Base-by-base conservation (phyloP, 2,329 filamentous ascomycete genomes). In the Alternaria sp. region DNA sequence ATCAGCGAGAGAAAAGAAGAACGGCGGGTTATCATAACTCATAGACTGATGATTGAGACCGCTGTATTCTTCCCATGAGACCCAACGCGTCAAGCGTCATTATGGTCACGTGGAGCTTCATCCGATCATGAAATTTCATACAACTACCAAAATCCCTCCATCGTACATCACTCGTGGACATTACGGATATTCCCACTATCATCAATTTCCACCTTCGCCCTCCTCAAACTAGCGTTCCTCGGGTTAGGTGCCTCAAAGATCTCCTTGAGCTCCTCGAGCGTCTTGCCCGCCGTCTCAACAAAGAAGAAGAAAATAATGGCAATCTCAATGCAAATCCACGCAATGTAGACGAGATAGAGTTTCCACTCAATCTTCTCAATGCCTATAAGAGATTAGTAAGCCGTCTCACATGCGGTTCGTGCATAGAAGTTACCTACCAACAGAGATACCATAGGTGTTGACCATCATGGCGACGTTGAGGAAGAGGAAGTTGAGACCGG, bases 391-490 rank as follows among this genome's bases (percentile, higher is more conserved):
- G 17, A 17, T 17, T 17, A 17, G 17, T 17, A 17, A 17, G 17
- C 17, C 17, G 17, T 17, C 17, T 17, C 17, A 17, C 17, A 17
- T 17, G 17, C 17, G 17, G 17, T 17, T 17, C 17, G 17, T 17
- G 17, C 17, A 17, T 17, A 17, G 17, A 17, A 17, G 17, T 17
- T 17, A 17, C 17, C 17, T 17, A 17, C 17, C 17, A 17, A 74
- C 65, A 1, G 68, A 68, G 26, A 74, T 74, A 13, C 72, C 73
- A 37, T 71, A 75, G 7, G 72, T 74, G 50, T 74, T 75, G 40
- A 74, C 71, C 7, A 74, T 62, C 68, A 74, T 72, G 45, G 72
- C 71, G 14, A 75, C 61, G 58, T 74, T 75, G 39, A 74, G 59
- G 63, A 74, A 74, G 11, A 75, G 56, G 56, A 72, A 74, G 53